Evolutionary conservation across 1,284 basidiomycete genomes (phyloP).

Genomic region (Trametes pubescens): DNA sequence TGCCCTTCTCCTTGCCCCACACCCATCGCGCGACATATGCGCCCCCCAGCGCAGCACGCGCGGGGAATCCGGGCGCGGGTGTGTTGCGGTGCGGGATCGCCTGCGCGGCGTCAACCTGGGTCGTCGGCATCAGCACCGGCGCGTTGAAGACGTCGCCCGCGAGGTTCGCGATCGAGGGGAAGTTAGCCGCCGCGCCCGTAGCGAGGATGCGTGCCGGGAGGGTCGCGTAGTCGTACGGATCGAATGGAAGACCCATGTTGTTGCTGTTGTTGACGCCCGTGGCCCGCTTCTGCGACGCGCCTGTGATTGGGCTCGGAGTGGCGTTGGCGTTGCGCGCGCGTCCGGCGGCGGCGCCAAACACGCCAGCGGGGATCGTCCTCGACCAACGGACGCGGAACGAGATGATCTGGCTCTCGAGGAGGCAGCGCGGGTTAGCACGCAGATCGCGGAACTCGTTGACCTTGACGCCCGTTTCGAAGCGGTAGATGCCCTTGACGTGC

Average conservation of each 20-base stretch:
- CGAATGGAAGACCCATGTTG: conserved; percentile 72
- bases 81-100: conserved; percentile 76
- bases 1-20: conserved; percentile 69
- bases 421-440: conserved; percentile 83
- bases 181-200: conserved; percentile 81
- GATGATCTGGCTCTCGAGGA: conserved; percentile 79
- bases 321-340: conserved; percentile 48
- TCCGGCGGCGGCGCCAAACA: conserved; percentile 49
- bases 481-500: conserved; percentile 84
- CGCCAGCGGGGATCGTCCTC: conserved; percentile 69
- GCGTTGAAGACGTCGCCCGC: conserved; percentile 83
- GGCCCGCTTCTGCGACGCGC: conserved; percentile 43
- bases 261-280: conserved; percentile 40
- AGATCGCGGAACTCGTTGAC: conserved; percentile 86
- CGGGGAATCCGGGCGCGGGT: conserved; percentile 70
- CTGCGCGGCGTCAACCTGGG: conserved; percentile 79
- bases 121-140: conserved; percentile 72
- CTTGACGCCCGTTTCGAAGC: conserved; percentile 85
- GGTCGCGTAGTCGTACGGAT: conserved; percentile 73
- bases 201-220: conserved; percentile 71
- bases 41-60: conserved; percentile 71
- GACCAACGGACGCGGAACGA: conserved; percentile 83
- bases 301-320: conserved; percentile 41
- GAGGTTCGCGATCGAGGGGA: conserved; percentile 81
- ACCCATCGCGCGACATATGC: conserved; percentile 84